These are phyloP conservation scores for Gossypium raimondii DNA, from an alignment of 345 rosid species.

Conservation along the genomic window DNA sequence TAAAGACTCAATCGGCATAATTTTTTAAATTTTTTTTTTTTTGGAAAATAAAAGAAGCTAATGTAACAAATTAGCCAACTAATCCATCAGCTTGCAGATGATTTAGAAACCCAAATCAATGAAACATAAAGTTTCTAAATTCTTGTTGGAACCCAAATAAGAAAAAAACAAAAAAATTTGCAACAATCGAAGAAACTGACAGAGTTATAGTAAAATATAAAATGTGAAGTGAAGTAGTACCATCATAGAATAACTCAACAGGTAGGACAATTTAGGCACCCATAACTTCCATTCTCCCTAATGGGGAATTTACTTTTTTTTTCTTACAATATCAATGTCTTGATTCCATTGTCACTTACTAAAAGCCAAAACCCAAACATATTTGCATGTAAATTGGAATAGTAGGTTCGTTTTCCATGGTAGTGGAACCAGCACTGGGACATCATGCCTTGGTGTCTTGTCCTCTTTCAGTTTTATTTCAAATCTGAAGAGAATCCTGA, in stretches of 20 bases:
- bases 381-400: not conserved
- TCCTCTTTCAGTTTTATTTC: too few relatives aligned
- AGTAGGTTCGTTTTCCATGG: not conserved
- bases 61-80: too few relatives aligned
- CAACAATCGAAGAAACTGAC: not conserved
- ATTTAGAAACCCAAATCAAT: not conserved
- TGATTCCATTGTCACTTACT: constrained; percentile 12
- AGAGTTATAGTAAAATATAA: not conserved
- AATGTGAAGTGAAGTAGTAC: not conserved
- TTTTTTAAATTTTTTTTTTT: too few relatives aligned
- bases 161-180: not conserved
- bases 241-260: not conserved
- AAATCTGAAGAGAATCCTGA: too few relatives aligned
- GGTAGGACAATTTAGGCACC: not conserved
- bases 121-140: not conserved
- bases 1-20: too few relatives aligned
- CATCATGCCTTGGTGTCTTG: too few relatives aligned
- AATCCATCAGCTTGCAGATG: too few relatives aligned
- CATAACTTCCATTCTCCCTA: not conserved
- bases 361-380: constrained; percentile 2
- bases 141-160: not conserved
- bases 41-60: too few relatives aligned
- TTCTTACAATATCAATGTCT: not conserved
- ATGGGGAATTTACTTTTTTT: not conserved
- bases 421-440: not conserved